phyloP scores from a whole-genome alignment of 352 stramenopile species.

The Lagenidium giganteum region DNA sequence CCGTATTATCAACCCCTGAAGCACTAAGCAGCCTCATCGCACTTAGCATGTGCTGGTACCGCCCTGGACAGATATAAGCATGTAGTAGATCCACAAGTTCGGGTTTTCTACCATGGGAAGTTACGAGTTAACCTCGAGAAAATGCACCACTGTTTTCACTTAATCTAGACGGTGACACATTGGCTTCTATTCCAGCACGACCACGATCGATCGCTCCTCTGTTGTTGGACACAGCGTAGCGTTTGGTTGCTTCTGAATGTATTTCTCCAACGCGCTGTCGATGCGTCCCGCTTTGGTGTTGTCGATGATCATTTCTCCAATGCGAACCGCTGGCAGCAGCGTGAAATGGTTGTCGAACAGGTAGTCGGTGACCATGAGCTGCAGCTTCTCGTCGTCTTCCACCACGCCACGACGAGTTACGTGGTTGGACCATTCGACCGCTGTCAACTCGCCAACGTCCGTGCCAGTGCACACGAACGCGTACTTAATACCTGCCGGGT shows the following conservation, averaged over 20 bases:
- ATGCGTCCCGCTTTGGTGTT: conserved; percentile 1
- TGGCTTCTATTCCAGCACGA: no score
- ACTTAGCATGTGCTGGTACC: no score
- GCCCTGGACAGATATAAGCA: no score
- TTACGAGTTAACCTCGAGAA: no score
- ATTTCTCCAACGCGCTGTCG: background rate
- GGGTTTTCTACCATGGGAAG: no score
- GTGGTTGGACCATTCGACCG: conserved; percentile 5
- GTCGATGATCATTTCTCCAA: background rate
- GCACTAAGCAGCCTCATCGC: no score
- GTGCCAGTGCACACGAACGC: conserved; percentile 11
- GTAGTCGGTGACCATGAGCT: conserved; percentile 5
- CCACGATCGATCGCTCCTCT: conserved; percentile 3
- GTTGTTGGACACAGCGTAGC: background rate
- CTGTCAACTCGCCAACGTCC: conserved; percentile 4
- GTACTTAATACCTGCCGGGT: conserved; percentile 14
- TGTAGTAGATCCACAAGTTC: no score
- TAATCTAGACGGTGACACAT: no score
- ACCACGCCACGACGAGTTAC: conserved; percentile 5
- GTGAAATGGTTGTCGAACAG: conserved; percentile 6
- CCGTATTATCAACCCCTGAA: no score
- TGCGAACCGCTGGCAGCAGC: no score
- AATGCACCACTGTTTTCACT: no score
- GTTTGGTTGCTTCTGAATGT: background rate
- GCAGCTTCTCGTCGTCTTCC: conserved; percentile 6